Conservation (phyloP, 2,329 filamentous ascomycete genomes). For the Lachnellula willkommii region DNA sequence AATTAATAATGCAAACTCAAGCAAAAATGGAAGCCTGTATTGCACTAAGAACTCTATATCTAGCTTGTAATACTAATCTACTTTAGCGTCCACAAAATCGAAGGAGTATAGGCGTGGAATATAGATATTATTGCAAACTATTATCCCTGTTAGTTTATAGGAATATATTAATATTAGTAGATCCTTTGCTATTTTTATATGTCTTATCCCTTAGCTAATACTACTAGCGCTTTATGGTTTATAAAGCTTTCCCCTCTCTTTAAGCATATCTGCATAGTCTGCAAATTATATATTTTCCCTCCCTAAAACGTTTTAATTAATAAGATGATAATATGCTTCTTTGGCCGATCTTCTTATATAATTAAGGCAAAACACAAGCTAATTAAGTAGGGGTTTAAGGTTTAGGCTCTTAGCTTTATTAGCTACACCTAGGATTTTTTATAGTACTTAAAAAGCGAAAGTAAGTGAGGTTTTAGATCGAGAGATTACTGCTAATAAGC, state of each 20-base stretch:
- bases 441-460: not conserved
- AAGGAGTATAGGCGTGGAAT: too few species aligned
- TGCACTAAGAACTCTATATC: too few species aligned
- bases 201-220: not conserved
- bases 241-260: not conserved
- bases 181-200: not conserved
- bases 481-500: not conserved
- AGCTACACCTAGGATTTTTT: not conserved
- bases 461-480: not conserved
- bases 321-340: not conserved
- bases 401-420: not conserved
- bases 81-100: too few species aligned
- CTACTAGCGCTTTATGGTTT: not conserved
- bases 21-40: too few species aligned
- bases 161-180: not conserved
- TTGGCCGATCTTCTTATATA: not conserved
- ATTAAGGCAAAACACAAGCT: not conserved
- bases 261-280: not conserved
- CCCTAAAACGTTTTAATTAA: not conserved
- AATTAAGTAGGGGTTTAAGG: not conserved
- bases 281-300: not conserved
- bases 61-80: too few species aligned
- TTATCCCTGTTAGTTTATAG: not conserved
- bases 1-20: too few species aligned
- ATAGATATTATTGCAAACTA: not conserved